These are phyloP conservation scores for Elsinoe ampelina DNA, from an alignment of 2,329 filamentous ascomycete genomes.

Conservation along the genomic window DNA sequence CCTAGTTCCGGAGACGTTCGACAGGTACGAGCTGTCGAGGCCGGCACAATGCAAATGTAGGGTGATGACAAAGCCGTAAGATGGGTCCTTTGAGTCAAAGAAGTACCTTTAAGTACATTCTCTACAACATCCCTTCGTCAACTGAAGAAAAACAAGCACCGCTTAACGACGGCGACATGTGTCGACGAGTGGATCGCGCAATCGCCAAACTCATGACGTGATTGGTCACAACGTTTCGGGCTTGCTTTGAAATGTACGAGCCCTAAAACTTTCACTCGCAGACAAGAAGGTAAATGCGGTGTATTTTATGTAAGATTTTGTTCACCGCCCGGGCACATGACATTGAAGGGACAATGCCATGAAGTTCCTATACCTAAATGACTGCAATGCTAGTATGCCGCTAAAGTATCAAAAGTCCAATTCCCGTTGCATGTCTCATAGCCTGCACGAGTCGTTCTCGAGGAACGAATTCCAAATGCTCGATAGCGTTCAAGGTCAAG, in stretches of 20 bases:
- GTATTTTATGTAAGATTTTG: neutral
- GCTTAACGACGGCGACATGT: conserved; percentile 1
- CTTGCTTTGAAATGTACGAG: conserved; percentile 5
- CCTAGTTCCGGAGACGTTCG: neutral
- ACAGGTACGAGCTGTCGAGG: neutral
- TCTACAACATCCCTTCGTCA: neutral
- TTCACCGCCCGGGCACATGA: neutral
- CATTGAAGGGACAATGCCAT: neutral
- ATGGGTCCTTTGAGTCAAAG: neutral
- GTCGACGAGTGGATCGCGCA: conserved; percentile 1
- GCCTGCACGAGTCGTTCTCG: neutral
- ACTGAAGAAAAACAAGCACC: neutral
- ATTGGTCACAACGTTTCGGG: neutral
- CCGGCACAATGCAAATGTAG: neutral
- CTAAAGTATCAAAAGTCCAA: conserved; percentile 5
- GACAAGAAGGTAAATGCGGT: neutral
- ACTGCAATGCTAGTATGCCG: neutral
- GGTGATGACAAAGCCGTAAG: conserved; percentile 6
- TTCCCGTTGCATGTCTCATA: neutral
- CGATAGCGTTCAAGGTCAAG: neutral
- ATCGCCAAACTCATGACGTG: conserved; percentile 6
- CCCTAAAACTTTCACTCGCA: neutral
- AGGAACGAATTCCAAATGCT: neutral
- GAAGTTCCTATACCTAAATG: neutral
- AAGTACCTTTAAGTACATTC: neutral